Conservation (phyloP, 129 eudicot species). For the Centaurea solstitialis region DNA sequence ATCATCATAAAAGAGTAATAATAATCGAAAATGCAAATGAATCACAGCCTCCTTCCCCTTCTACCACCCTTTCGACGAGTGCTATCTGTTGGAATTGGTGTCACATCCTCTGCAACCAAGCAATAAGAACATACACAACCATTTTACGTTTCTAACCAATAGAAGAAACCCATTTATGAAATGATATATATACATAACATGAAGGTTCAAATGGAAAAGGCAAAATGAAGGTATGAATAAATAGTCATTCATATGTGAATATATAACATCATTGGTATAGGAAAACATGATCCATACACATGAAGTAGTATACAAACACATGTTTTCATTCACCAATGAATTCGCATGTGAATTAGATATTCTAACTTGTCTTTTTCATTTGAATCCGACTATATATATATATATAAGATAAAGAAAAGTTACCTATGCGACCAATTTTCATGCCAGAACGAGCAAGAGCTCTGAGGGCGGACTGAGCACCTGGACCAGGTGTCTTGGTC, state of each 20-base stretch:
- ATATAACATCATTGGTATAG: too few species aligned
- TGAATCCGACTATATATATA: too few species aligned
- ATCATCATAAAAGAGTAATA: too few species aligned
- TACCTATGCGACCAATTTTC: conserved; percentile 59
- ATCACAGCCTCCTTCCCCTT: conserved; percentile 59
- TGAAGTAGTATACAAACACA: too few species aligned
- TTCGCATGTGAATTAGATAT: too few species aligned
- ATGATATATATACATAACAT: neutral
- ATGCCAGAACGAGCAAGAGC: conserved; percentile 67
- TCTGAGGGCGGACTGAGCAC: conserved; percentile 66
- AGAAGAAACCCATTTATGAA: neutral
- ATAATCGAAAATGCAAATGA: too few species aligned
- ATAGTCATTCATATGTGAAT: too few species aligned
- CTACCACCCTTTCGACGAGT: conserved; percentile 61
- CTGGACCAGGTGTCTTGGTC: conserved; percentile 64
- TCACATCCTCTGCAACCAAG: conserved; percentile 48
- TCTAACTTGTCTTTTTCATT: too few species aligned
- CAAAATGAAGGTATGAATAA: too few species aligned
- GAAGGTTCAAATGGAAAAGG: neutral
- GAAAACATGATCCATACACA: too few species aligned
- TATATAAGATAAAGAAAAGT: neutral
- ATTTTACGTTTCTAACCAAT: neutral
- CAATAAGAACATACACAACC: neutral
- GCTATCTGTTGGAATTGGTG: conserved; percentile 58
- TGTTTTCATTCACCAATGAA: too few species aligned